These are phyloP conservation scores for Coniochaeta prunicola DNA, from an alignment of 2,329 filamentous ascomycete genomes.

Conservation along the genomic window DNA sequence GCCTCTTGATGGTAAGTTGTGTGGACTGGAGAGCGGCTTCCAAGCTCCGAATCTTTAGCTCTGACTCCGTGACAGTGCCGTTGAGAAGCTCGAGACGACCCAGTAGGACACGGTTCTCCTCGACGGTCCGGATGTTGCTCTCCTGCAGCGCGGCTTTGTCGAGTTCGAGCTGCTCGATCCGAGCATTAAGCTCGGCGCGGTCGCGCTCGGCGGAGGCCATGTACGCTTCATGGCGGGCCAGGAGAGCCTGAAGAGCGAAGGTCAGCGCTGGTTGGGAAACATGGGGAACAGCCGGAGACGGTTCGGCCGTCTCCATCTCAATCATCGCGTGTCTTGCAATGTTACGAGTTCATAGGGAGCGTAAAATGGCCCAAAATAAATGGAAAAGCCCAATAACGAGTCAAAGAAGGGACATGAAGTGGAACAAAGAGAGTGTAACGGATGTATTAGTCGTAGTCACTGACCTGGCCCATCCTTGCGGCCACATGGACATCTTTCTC, in stretches of 20 bases:
- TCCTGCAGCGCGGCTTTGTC: conserved; percentile 68
- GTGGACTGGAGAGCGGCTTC: conserved; percentile 71
- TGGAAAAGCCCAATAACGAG: neutral
- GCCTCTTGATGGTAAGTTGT: conserved; percentile 66
- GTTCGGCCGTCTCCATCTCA: neutral
- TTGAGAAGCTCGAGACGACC: conserved; percentile 84
- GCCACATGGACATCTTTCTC: conserved; percentile 85
- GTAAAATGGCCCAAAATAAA: neutral
- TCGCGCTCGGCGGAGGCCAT: conserved; percentile 89
- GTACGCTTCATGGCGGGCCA: conserved; percentile 88
- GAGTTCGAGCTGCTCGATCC: conserved; percentile 68
- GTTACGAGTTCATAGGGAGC: neutral
- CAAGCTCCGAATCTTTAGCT: conserved; percentile 69
- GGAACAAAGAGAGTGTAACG: conserved; percentile 1
- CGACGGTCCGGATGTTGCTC: conserved; percentile 68
- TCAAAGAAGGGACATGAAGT: neutral
- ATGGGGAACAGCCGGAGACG: neutral
- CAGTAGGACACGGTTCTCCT: conserved; percentile 75
- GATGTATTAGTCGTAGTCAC: conserved; percentile 20
- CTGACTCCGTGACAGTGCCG: conserved; percentile 68
- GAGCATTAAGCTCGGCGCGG: conserved; percentile 61
- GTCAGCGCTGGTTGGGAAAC: conserved; percentile 50
- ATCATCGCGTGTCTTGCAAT: neutral
- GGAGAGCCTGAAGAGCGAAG: conserved; percentile 72
- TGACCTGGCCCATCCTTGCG: conserved; percentile 85